phyloP scores from a whole-genome alignment of 257 asterid species.

The Paraleonurus japonicus region DNA sequence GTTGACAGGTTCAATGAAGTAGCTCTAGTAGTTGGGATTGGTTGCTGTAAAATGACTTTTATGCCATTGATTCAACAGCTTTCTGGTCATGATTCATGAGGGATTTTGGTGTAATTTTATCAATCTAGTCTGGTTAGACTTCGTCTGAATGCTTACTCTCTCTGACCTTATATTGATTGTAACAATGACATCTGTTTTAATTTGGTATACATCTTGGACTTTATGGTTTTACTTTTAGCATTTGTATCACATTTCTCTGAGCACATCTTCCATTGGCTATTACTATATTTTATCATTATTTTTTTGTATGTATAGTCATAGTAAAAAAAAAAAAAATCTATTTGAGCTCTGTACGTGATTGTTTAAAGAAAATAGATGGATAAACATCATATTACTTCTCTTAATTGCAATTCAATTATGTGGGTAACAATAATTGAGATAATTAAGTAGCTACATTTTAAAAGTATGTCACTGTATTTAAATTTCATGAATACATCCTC shows the following conservation, averaged over 20 bases:
- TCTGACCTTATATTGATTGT: constrained; percentile 27
- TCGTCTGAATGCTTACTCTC: constrained; percentile 26
- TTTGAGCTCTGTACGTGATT: too few species aligned
- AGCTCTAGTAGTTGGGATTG: constrained; percentile 30
- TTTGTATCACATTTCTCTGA: constrained; percentile 2
- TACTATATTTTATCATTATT: neutral
- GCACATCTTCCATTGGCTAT: neutral
- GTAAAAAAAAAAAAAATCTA: neutral
- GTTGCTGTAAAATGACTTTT: constrained; percentile 18
- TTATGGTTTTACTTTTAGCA: neutral
- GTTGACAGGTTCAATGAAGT: constrained; percentile 40
- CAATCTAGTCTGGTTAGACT: neutral
- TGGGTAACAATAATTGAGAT: constrained; percentile 17
- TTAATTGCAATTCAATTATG: constrained; percentile 6
- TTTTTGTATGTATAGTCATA: neutral
- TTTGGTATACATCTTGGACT: constrained; percentile 8
- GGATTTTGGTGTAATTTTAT: constrained; percentile 17
- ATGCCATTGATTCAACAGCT: constrained; percentile 5
- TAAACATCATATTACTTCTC: too few species aligned
- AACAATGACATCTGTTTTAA: constrained; percentile 29
- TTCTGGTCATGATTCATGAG: neutral
- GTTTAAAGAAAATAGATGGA: too few species aligned
- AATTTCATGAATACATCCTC: neutral
- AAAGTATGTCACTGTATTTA: neutral
- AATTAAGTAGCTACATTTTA: neutral